Evolutionary conservation across 345 rosid species (phyloP).

Genomic region (Aquilaria yunnanensis): DNA sequence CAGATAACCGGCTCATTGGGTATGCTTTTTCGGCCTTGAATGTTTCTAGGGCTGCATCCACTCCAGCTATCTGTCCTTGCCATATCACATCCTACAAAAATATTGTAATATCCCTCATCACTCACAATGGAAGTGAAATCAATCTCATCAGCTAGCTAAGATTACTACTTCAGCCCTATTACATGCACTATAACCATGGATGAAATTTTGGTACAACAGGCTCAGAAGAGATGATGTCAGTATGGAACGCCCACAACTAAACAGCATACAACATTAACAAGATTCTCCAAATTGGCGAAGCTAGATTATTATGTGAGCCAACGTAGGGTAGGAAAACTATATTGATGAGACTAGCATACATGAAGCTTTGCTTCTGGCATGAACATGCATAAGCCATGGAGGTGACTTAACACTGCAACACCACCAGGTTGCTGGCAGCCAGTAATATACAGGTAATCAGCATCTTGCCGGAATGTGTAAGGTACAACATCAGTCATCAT

Average conservation of each 20-base stretch:
- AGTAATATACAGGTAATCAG: slow-evolving; percentile 78
- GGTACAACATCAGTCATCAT: slow-evolving; percentile 98
- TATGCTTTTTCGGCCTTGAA: slow-evolving; percentile 89
- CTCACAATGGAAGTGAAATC: too few species aligned
- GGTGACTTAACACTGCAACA: slow-evolving; percentile 66
- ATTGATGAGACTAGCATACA: slow-evolving; percentile 34
- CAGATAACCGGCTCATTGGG: slow-evolving; percentile 56
- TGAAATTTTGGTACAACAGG: too few species aligned
- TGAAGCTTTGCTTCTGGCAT: slow-evolving; percentile 82
- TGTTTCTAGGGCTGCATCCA: slow-evolving; percentile 67
- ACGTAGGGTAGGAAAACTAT: not conserved
- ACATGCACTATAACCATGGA: too few species aligned
- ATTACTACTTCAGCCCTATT: too few species aligned
- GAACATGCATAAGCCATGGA: slow-evolving; percentile 94
- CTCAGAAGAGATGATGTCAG: not conserved
- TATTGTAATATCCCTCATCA: not conserved
- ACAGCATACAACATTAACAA: not conserved
- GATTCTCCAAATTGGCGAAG: slow-evolving; percentile 1
- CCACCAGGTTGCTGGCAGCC: slow-evolving; percentile 99
- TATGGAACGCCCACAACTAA: too few species aligned
- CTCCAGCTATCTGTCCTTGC: slow-evolving; percentile 92
- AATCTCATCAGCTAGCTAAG: too few species aligned
- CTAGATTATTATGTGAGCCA: not conserved
- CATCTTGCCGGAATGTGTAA: slow-evolving; percentile 80
- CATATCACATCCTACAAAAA: slow-evolving; percentile 69